Evolutionary conservation across 2,329 filamentous ascomycete genomes (phyloP).

Genomic region (Whalleya microplaca): DNA sequence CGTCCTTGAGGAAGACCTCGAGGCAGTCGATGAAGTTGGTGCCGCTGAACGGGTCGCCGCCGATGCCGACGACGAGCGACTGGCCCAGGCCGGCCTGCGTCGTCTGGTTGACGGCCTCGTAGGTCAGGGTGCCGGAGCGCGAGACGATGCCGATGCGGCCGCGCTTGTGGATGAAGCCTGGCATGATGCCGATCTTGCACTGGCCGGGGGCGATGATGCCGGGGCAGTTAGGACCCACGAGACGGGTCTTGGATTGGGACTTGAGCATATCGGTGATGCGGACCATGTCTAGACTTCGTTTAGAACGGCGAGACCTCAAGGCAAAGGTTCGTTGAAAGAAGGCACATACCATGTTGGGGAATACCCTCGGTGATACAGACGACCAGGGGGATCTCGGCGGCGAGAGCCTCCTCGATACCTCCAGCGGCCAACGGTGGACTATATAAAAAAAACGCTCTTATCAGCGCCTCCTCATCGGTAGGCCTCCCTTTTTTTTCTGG

Average conservation of each 20-base stretch:
- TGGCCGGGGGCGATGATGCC: constrained; percentile 93
- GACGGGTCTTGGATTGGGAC: constrained; percentile 93
- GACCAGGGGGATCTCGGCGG: constrained; percentile 89
- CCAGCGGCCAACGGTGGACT: constrained; percentile 89
- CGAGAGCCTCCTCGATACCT: constrained; percentile 95
- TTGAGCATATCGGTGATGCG: constrained; percentile 98
- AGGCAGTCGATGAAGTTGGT: constrained; percentile 99
- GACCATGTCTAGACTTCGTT: constrained; percentile 77
- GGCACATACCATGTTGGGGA: constrained; percentile 86
- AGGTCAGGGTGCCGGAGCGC: constrained; percentile 95
- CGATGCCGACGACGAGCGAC: constrained; percentile 97
- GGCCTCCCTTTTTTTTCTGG: neutral
- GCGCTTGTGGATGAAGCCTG: constrained; percentile 99
- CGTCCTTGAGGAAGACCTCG: constrained; percentile 92
- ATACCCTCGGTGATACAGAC: constrained; percentile 99
- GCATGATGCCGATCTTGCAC: constrained; percentile 99
- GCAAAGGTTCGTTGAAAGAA: constrained; percentile 8
- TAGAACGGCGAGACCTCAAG: constrained; percentile 6
- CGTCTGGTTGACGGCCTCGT: constrained; percentile 99
- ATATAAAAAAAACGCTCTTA: constrained; percentile 19
- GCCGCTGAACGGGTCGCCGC: constrained; percentile 96
- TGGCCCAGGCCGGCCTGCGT: constrained; percentile 96
- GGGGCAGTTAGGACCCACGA: constrained; percentile 97
- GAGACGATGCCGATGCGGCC: constrained; percentile 98
- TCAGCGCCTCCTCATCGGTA: constrained; percentile 14